phyloP scores from a whole-genome alignment of 2,329 filamentous ascomycete species.

The Triangularia verruculosa region DNA sequence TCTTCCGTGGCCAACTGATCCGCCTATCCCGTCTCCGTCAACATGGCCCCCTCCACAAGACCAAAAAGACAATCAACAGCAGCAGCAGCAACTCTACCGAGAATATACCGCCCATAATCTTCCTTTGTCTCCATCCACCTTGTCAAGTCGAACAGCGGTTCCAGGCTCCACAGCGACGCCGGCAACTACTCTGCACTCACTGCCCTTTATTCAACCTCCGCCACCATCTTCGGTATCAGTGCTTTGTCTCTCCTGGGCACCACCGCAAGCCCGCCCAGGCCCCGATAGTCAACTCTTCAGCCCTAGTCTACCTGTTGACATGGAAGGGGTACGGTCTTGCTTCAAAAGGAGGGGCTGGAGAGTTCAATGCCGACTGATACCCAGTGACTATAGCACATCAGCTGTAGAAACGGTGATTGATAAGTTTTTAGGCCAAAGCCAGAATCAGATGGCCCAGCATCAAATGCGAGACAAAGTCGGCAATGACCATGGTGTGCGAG shows the following conservation, averaged over 20 bases:
- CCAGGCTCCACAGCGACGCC: neutral
- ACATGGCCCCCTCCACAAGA: neutral
- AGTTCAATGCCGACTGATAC: neutral
- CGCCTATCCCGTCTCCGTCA: slow-evolving; percentile 3
- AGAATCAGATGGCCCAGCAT: neutral
- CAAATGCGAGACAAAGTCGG: neutral
- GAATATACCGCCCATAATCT: neutral
- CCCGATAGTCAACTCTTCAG: neutral
- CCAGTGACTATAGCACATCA: neutral
- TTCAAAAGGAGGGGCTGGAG: neutral
- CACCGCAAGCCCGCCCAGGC: neutral
- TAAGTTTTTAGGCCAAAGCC: neutral
- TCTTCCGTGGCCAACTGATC: slow-evolving; percentile 10
- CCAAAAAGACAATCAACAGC: neutral
- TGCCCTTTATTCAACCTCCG: neutral
- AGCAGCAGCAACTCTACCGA: neutral
- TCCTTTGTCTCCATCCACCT: neutral
- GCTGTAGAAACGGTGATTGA: neutral
- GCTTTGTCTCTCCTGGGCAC: neutral
- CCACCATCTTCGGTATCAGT: slow-evolving; percentile 2
- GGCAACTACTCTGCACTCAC: neutral
- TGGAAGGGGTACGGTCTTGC: neutral
- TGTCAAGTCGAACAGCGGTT: neutral
- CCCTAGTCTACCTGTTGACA: neutral
- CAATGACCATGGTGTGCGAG: neutral